These are phyloP conservation scores for Xylariaceae sp. DNA, from an alignment of 2,329 filamentous ascomycete genomes.

Conservation along the genomic window DNA sequence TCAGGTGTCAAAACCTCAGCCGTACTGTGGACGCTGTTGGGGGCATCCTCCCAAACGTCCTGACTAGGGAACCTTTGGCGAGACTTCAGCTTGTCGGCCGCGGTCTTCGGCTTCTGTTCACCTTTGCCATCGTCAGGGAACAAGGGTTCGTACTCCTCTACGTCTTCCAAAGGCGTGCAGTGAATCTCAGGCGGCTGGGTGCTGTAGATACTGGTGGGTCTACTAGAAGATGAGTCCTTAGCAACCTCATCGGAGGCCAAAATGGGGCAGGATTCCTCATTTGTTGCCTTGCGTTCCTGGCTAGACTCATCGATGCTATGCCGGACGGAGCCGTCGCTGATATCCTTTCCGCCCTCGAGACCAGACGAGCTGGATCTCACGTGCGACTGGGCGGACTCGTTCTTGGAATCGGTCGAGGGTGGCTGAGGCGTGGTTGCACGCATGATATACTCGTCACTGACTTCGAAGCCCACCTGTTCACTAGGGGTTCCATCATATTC, in stretches of 20 bases:
- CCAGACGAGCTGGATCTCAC: slow-evolving; percentile 25
- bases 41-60: slow-evolving; percentile 96
- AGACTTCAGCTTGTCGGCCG: slow-evolving; percentile 45
- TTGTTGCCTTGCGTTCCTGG: slow-evolving; percentile 51
- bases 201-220: slow-evolving; percentile 59
- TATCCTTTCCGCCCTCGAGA: slow-evolving; percentile 39
- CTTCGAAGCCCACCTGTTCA: slow-evolving; percentile 85
- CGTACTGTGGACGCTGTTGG: slow-evolving; percentile 72
- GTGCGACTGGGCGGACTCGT: slow-evolving; percentile 32
- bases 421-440: slow-evolving; percentile 67
- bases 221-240: slow-evolving; percentile 63
- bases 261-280: slow-evolving; percentile 69
- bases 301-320: slow-evolving; percentile 43
- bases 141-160: slow-evolving; percentile 90
- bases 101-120: slow-evolving; percentile 35
- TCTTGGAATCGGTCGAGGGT: slow-evolving; percentile 39
- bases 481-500: slow-evolving; percentile 70
- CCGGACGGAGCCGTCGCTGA: slow-evolving; percentile 39
- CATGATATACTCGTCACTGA: slow-evolving; percentile 75
- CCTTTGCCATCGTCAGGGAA: slow-evolving; percentile 72
- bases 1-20: slow-evolving; percentile 83
- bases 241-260: slow-evolving; percentile 82
- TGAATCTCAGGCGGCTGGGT: slow-evolving; percentile 50
- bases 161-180: slow-evolving; percentile 73
- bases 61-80: slow-evolving; percentile 79